Base-by-base conservation (phyloP, 1,284 basidiomycete genomes). In the Sanghuangporus baumii region DNA sequence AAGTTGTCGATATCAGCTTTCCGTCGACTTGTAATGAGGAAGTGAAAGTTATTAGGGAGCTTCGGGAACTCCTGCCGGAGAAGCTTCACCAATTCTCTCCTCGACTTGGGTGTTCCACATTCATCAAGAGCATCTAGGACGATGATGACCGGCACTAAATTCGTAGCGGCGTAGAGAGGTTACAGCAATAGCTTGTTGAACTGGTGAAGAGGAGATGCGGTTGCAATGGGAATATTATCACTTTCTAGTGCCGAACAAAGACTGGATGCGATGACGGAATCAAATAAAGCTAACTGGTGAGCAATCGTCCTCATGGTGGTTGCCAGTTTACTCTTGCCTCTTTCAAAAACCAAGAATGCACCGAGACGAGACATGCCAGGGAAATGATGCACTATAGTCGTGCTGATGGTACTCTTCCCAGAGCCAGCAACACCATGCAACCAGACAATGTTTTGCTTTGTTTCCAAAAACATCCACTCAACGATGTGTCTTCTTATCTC, bases 351-450 rank as follows among this genome's bases (percentile, higher is more conserved):
- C 67, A 41, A 56, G 67, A 66, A 20, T 66, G 31, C 58, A 20
- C 48, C 58, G 9, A 60, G 47, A 20, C 58, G 58, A n/a, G 38
- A 40, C 14, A 51, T 26, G 2, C 20, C 47, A 2, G 6, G 46
- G 16, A 51, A 41, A 23, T 40, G 52, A 18, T 51, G 37, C 7
- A 52, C 51, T 11, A 61, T 47, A 6, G 38, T 60, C 34, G 69
- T 63, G 59, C 72, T 72, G 31, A 57, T 68, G 58, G 65, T 68
- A 52, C 61, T 64, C 51, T 67, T 63, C 14, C 73, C 72, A 9
- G 66, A 60, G 57, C 73, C 73, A 16, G 73, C 71, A 54, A 72
- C 71, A 56, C 72, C 72, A 66, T 72, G 71, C 66, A 70, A 52
- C 60, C 60, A 61, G 26, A 61, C 2, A 4, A 60, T 34, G 36